Percentiles rank a stretch among this genome's conserved stretches.
Conservation (phyloP, 306 rosid species). For the Sphenostylis stenocarpa region DNA sequence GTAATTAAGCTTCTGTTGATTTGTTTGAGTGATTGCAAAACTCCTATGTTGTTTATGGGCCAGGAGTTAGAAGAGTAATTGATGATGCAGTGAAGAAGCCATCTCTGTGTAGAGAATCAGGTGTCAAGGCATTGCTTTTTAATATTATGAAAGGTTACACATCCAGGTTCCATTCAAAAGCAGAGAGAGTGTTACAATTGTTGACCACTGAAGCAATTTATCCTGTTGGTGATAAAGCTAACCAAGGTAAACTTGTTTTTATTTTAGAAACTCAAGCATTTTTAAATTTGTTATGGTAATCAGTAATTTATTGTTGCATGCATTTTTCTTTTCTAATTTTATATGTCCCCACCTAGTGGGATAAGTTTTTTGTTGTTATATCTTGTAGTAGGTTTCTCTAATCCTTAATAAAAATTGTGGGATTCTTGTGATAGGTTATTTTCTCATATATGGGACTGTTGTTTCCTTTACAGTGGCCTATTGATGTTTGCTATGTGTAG, state of each 20-base stretch:
- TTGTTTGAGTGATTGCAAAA: constrained; percentile 23
- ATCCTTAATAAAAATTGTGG: not conserved
- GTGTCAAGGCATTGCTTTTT: constrained; percentile 64
- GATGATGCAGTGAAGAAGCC: constrained; percentile 70
- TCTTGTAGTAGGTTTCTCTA: not conserved
- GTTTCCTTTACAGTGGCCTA: constrained; percentile 14
- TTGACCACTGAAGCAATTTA: constrained; percentile 52
- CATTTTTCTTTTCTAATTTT: not conserved
- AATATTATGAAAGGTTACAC: constrained; percentile 71
- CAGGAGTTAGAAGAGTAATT: constrained; percentile 49
- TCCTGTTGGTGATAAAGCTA: constrained; percentile 41
- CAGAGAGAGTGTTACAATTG: constrained; percentile 62
- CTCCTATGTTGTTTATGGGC: not conserved
- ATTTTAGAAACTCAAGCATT: constrained; percentile 17
- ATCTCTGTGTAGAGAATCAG: constrained; percentile 49
- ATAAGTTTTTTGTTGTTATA: not conserved
- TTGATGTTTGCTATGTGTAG: constrained; percentile 4
- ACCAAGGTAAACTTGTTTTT: constrained; percentile 54
- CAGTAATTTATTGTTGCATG: constrained; percentile 11
- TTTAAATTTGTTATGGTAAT: not conserved
- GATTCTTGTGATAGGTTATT: not conserved
- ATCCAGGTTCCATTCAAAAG: constrained; percentile 85
- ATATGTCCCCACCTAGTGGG: not conserved
- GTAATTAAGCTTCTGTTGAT: not conserved
- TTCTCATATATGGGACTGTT: not conserved